These are phyloP conservation scores for Sanghuangporus weigelae DNA, from an alignment of 1,284 basidiomycete genomes.

Conservation along the genomic window DNA sequence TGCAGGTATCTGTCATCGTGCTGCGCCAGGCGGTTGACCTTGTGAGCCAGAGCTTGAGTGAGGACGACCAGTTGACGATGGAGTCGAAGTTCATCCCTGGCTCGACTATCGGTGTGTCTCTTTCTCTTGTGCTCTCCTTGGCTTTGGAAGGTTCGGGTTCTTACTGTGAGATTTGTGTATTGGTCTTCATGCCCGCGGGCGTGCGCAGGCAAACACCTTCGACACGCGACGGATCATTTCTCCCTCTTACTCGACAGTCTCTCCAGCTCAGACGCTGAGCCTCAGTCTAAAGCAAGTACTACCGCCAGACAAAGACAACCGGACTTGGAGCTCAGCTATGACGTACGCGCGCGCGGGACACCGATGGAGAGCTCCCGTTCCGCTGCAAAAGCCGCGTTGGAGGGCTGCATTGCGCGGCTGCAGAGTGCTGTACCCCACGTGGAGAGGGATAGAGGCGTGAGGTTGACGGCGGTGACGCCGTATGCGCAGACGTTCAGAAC, in stretches of 20 bases:
- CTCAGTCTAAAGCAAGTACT: neutral
- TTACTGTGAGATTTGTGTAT: conserved; percentile 2
- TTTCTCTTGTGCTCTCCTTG: neutral
- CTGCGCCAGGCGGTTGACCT: conserved; percentile 68
- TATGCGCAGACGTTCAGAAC: conserved; percentile 66
- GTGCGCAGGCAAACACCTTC: conserved; percentile 67
- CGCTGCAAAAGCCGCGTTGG: conserved; percentile 53
- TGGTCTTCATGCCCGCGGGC: conserved; percentile 6
- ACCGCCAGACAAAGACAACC: neutral
- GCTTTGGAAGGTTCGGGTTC: neutral
- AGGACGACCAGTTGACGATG: conserved; percentile 62
- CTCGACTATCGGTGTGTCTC: conserved; percentile 66
- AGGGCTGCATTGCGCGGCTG: conserved; percentile 52
- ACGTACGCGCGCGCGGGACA: conserved; percentile 66
- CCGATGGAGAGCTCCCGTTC: conserved; percentile 70
- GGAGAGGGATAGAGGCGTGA: conserved; percentile 50
- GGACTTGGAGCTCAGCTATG: conserved; percentile 57
- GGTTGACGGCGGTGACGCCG: conserved; percentile 74
- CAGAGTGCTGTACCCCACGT: conserved; percentile 44
- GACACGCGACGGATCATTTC: conserved; percentile 80
- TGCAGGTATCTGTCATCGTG: conserved; percentile 60
- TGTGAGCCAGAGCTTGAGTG: conserved; percentile 54
- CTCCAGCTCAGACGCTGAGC: neutral
- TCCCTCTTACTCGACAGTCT: conserved; percentile 56
- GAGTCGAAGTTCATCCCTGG: conserved; percentile 69